Base-by-base conservation (phyloP, 2,329 filamentous ascomycete species). In the Ceratocystis ficicola region DNA sequence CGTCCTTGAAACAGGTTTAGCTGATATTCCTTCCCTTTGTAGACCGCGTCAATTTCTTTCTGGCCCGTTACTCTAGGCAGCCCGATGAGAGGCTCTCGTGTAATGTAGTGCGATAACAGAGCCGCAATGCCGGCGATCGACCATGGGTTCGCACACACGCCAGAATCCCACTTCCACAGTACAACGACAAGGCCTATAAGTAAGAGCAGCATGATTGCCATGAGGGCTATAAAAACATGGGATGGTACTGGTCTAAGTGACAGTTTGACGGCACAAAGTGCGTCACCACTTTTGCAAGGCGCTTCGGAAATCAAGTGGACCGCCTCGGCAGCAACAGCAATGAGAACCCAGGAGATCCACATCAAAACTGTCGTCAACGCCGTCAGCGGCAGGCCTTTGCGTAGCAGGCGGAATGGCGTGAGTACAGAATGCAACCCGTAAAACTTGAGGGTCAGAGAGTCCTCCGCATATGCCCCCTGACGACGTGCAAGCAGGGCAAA, bases 71-170 rank as follows among this genome's bases (percentile, higher is more conserved):
- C 46, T n/a, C 44, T 57, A n/a, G 59, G 36, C 25, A 61, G 46
- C 7, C 62, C 22, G 15, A 66, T 55, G 22, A 68, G 57, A 20
- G 67, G 65, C 12, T 48, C 48, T 12, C 60, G 60, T 8, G 65
- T 64, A 8, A 63, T 28, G 3, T 25, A 25, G 46, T 63, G 60
- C 2, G 65, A 46, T 22, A 64, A 30, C 10, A 68, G 46, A 22
- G 30, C 20, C 4, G 61, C 62, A 41, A 66, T 68, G 25, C 62
- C 65, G 1, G 65, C 64, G 15, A 68, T 28, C 30, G 59, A 66
- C 67, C 67, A 68, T 17, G 67, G 67, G 41, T 65, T 68, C 2
- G 64, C 44, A 28, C 32, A 52, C 5, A 68, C 61, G 20, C 65
- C 67, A 25, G 67, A 66, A 30, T 64, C 46, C 65, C 67, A 68